Conservation (phyloP, 495 filamentous ascomycete species). For the Penicillium antarcticum region DNA sequence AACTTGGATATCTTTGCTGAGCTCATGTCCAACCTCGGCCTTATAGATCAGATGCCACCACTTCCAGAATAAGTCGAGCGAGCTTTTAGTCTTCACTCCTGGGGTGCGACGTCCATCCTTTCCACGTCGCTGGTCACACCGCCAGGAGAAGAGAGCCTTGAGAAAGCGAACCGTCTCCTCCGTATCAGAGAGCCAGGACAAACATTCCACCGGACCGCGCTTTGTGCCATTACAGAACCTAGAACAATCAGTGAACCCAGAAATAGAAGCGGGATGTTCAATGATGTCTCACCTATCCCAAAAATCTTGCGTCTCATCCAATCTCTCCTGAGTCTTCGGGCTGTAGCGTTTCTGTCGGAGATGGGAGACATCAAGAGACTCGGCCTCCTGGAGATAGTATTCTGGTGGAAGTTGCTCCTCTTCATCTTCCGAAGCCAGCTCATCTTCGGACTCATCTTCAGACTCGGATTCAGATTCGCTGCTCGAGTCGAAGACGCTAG, state of each 20-base stretch:
- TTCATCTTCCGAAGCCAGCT: slow-evolving; percentile 27
- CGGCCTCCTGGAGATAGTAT: slow-evolving; percentile 23
- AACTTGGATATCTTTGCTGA: slow-evolving; percentile 23
- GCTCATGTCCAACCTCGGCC: slow-evolving; percentile 14
- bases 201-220: slow-evolving; percentile 19
- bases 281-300: slow-evolving; percentile 26
- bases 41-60: slow-evolving; percentile 31
- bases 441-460: too few relatives aligned
- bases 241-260: slow-evolving; percentile 9
- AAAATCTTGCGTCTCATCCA: slow-evolving; percentile 23
- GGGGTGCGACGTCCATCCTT: slow-evolving; percentile 29
- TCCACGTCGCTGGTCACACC: slow-evolving; percentile 20
- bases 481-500: slow-evolving; percentile 16
- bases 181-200: slow-evolving; percentile 22
- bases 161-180: slow-evolving; percentile 31
- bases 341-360: slow-evolving; percentile 31
- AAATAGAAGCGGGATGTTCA: too few relatives aligned
- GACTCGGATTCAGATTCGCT: slow-evolving; percentile 17
- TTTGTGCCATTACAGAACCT: slow-evolving; percentile 20
- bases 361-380: slow-evolving; percentile 25
- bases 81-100: slow-evolving; percentile 30
- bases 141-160: slow-evolving; percentile 28
- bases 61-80: slow-evolving; percentile 37
- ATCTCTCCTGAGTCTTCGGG: slow-evolving; percentile 17
- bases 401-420: slow-evolving; percentile 22